A percentile compares a stretch with the other conserved stretches of the same genome.
These are phyloP conservation scores for Lineolata rhizophorae DNA, from an alignment of 495 filamentous ascomycete species.

Conservation along the genomic window DNA sequence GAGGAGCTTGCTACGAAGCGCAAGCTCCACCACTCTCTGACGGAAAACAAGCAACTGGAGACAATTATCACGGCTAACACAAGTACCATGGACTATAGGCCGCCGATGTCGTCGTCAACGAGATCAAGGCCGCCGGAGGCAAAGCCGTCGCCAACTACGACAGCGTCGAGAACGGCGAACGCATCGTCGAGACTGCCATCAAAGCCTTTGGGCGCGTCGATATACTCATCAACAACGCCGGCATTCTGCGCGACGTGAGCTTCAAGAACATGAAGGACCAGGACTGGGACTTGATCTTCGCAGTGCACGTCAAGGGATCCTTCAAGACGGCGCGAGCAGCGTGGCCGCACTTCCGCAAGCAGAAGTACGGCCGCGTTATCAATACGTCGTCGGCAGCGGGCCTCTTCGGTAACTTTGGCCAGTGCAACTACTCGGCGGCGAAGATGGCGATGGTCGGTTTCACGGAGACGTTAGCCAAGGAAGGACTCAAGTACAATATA, in stretches of 20 bases:
- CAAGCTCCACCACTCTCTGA: not conserved
- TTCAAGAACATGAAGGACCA: constrained; percentile 98
- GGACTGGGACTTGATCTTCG: constrained; percentile 91
- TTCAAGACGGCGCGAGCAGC: constrained; percentile 95
- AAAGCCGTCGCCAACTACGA: constrained; percentile 98
- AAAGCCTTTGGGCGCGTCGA: constrained; percentile 83
- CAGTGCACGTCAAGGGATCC: constrained; percentile 82
- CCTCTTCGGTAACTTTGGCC: constrained; percentile 88
- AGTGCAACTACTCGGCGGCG: constrained; percentile 90
- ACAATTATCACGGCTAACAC: too few species aligned
- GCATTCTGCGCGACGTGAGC: constrained; percentile 86
- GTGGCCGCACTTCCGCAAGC: constrained; percentile 95
- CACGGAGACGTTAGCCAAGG: constrained; percentile 94
- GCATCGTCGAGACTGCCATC: constrained; percentile 91
- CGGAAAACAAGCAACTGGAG: too few species aligned
- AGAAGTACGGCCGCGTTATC: constrained; percentile 92
- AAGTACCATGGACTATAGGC: too few species aligned
- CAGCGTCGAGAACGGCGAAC: constrained; percentile 84
- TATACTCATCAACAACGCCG: constrained; percentile 92
- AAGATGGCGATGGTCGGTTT: constrained; percentile 95
- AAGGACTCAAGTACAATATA: constrained; percentile 97
- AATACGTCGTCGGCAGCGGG: constrained; percentile 92
- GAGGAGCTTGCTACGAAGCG: too few species aligned
- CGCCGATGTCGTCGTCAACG: constrained; percentile 85
- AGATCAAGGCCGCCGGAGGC: constrained; percentile 80